Conservation (phyloP, 768 basidiomycete species). For the Lactarius hengduanensis region DNA sequence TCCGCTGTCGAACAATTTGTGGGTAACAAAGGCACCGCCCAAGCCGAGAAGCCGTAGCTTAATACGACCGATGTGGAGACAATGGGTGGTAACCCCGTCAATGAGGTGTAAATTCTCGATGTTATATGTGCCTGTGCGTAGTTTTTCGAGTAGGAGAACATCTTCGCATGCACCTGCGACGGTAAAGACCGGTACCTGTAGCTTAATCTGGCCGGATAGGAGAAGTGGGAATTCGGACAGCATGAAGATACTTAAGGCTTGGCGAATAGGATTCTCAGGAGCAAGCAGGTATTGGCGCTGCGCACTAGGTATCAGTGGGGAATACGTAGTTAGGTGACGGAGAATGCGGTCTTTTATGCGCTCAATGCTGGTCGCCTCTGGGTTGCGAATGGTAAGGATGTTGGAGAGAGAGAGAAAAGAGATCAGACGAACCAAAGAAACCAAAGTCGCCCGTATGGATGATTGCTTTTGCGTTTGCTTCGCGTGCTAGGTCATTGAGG, state of each 20-base stretch:
- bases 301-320: slow-evolving; percentile 82
- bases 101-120: slow-evolving; percentile 90
- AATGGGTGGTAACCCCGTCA: slow-evolving; percentile 93
- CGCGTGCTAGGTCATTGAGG: slow-evolving; percentile 87
- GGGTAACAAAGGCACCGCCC: slow-evolving; percentile 91
- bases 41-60: slow-evolving; percentile 93
- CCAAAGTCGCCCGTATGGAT: slow-evolving; percentile 99
- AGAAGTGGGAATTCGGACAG: slow-evolving; percentile 94
- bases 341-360: slow-evolving; percentile 95
- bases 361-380: slow-evolving; percentile 78
- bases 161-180: slow-evolving; percentile 99
- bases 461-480: slow-evolving; percentile 86
- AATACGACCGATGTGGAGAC: slow-evolving; percentile 88
- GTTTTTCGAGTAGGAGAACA: slow-evolving; percentile 87
- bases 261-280: slow-evolving; percentile 73
- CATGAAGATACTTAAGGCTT: slow-evolving; percentile 68
- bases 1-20: slow-evolving; percentile 94
- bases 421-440: slow-evolving; percentile 70
- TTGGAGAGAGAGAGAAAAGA: not conserved
- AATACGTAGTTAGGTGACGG: slow-evolving; percentile 94
- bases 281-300: slow-evolving; percentile 78
- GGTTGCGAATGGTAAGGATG: slow-evolving; percentile 27
- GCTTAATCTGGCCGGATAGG: slow-evolving; percentile 84
- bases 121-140: slow-evolving; percentile 76
- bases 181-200: slow-evolving; percentile 91